Evolutionary conservation across 352 stramenopile genomes (phyloP), one percentile per base, ranked within the genome.

Genomic region (Pythium vanterpoolii): DNA sequence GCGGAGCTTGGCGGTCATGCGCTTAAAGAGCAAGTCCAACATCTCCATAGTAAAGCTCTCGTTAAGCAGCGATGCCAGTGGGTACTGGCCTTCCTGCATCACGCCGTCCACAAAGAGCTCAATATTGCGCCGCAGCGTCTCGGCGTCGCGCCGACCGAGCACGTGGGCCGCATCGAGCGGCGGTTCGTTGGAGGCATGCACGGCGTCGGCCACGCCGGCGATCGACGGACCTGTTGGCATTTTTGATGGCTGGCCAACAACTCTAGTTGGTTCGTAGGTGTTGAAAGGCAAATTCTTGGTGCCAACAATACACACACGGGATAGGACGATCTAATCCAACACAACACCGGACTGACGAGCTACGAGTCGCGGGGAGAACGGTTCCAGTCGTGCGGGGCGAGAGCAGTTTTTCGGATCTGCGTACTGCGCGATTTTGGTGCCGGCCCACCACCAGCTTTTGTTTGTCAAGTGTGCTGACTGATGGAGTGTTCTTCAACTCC

Each of bases 81-180:
- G 62, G 64, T 83, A 87, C 56, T 76, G 50, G 23, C 83, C 72
- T 51, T 75, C 77, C 51, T 66, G 87, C 62, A 91, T 91, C 48
- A 91, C 62, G n/a, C 76, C 83, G 58, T 93, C 83, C 47, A 93
- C 83, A 56, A 93, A 93, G 40, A 74, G 77, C 73, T 93, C 83
- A 45, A 93, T 90, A 63, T 84, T 90, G 45, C 66, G 64, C 43
- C 83, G 83, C 58, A 87, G 63, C 40, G 71, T 54, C 54, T 90
- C 81, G 14, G 75, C 72, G 24, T 77, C 67, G 44, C 74, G 68
- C 65, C 85, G 83, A 61, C 66, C 73, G 18, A 74, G 72, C 68
- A 76, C 68, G 47, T 75, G 52, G 19, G 62, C 36, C 21, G 34
- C 10, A 19, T 34, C 30, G 8, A 67, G 18, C 19, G 59, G 64